A percentile compares a stretch with the other conserved stretches of the same genome.
Evolutionary conservation across 2,329 filamentous ascomycete species (phyloP).

Genomic region (Capronia americana): DNA sequence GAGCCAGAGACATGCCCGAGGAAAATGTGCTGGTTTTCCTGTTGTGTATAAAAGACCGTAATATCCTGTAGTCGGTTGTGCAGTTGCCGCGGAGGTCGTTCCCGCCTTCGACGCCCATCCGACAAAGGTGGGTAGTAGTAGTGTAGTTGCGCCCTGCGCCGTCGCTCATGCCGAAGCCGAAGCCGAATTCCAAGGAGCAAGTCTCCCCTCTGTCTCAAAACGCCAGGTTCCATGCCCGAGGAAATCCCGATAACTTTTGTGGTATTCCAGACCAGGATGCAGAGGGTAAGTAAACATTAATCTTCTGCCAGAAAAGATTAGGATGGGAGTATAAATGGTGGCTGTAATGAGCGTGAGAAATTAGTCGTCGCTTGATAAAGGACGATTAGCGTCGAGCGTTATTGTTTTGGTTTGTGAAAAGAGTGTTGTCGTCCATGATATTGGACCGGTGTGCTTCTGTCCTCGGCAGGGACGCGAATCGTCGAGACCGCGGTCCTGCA

Average conservation of each 20-base stretch:
- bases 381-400: conserved; percentile 20
- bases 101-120: not conserved
- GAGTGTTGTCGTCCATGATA: conserved; percentile 25
- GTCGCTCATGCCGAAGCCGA: conserved; percentile 15
- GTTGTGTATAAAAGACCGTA: conserved; percentile 8
- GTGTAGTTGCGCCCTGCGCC: conserved; percentile 18
- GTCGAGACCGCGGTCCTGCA: conserved; percentile 25
- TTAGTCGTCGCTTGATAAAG: conserved; percentile 36
- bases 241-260: conserved; percentile 27
- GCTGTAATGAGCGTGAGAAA: conserved; percentile 22
- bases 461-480: conserved; percentile 23
- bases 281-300: conserved; percentile 29
- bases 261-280: conserved; percentile 36
- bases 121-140: not conserved
- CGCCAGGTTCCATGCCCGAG: conserved; percentile 16
- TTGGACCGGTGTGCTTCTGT: not conserved
- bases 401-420: conserved; percentile 11
- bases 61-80: conserved; percentile 12
- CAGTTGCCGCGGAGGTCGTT: not conserved
- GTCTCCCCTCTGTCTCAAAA: conserved; percentile 1
- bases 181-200: not conserved
- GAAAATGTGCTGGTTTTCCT: not conserved
- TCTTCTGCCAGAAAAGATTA: conserved; percentile 37
- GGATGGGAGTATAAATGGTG: conserved; percentile 10
- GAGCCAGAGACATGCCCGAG: not conserved